phyloP scores from a whole-genome alignment of 495 filamentous ascomycete genomes.

The Rusavskia elegans region DNA sequence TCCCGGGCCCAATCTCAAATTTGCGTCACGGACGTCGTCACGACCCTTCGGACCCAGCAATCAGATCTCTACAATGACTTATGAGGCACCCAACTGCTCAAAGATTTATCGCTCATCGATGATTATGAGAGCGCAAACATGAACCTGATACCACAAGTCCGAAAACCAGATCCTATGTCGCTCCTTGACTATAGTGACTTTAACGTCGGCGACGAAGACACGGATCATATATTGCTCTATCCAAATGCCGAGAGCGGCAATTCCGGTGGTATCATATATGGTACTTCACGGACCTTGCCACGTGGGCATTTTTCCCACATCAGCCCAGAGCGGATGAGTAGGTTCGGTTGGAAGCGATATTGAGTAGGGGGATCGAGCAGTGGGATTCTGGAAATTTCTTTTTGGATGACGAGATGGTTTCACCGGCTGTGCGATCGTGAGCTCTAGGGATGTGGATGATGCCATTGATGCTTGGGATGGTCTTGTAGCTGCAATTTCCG shows the following conservation, averaged over 20 bases:
- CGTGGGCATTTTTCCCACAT: background rate
- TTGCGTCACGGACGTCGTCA: background rate
- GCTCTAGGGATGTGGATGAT: background rate
- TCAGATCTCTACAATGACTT: background rate
- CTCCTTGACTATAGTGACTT: background rate
- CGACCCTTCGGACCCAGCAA: background rate
- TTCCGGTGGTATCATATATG: background rate
- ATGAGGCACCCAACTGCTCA: background rate
- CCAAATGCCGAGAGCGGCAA: background rate
- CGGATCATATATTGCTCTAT: background rate
- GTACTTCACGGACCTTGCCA: background rate
- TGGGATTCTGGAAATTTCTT: background rate
- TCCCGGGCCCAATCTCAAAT: background rate
- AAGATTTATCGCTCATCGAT: background rate
- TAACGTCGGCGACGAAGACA: background rate
- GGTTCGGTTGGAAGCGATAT: background rate
- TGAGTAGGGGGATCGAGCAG: background rate
- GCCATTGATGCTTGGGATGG: background rate
- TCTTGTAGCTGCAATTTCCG: background rate
- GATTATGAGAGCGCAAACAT: background rate
- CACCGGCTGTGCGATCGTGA: background rate
- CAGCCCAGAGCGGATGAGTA: background rate
- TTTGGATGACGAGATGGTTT: background rate
- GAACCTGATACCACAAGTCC: background rate
- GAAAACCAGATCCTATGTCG: background rate